phyloP scores from a whole-genome alignment of 805 yeast species.

The Saccharomycopsis fodiens region DNA sequence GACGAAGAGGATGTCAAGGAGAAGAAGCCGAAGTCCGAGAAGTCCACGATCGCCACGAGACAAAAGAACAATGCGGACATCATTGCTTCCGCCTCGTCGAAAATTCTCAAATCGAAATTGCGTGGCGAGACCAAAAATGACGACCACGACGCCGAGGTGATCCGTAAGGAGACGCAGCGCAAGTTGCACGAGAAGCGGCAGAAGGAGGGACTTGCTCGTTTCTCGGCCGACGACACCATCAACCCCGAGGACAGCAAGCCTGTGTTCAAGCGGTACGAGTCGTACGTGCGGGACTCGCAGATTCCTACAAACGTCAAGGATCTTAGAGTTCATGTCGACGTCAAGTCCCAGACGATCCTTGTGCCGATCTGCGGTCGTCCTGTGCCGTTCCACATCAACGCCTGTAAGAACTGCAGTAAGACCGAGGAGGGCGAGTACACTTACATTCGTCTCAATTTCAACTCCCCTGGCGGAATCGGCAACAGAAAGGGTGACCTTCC shows the following conservation, averaged over 20 bases:
- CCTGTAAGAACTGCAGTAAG: conserved; percentile 90
- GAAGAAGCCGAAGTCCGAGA: conserved; percentile 30
- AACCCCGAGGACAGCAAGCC: conserved; percentile 47
- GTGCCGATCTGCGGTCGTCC: conserved; percentile 93
- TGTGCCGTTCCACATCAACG: conserved; percentile 93
- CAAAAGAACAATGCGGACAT: conserved; percentile 25
- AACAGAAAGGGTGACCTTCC: conserved; percentile 76
- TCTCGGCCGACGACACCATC: conserved; percentile 69
- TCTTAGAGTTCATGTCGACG: conserved; percentile 79
- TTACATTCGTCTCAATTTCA: conserved; percentile 81
- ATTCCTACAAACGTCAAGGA: conserved; percentile 79
- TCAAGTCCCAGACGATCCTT: conserved; percentile 79
- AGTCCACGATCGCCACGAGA: conserved; percentile 24
- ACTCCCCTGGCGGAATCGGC: conserved; percentile 81
- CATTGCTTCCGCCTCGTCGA: conserved; percentile 35
- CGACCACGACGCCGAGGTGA: conserved; percentile 67
- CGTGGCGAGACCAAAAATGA: conserved; percentile 72
- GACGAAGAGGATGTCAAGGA: conserved; percentile 37
- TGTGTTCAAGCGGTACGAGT: conserved; percentile 87
- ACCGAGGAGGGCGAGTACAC: conserved; percentile 96
- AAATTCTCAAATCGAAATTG: conserved; percentile 68
- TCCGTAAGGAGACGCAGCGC: conserved; percentile 74
- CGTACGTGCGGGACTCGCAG: conserved; percentile 89
- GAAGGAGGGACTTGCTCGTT: conserved; percentile 78
- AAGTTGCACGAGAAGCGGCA: conserved; percentile 80